Evolutionary conservation across 495 filamentous ascomycete species (phyloP), one percentile per base, ranked within the genome.

Genomic region (Aspergillus cristatus): DNA sequence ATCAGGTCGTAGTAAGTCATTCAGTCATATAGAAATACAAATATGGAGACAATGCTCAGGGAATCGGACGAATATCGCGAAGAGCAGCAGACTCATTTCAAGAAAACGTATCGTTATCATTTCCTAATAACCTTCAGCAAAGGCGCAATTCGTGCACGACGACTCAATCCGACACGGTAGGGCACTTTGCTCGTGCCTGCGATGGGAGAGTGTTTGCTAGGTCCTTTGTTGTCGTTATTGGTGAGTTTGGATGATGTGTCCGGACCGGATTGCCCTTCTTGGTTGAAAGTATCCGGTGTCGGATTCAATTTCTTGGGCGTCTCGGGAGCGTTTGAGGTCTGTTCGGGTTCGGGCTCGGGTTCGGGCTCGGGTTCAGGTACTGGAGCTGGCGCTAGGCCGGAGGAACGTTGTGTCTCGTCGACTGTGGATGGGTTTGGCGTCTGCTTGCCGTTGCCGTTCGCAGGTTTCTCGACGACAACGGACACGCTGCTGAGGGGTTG

Each of bases 151-250:
- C 76, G 61, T 17, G 73, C 72, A 43, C 72, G 54, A 38, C 74
- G 78, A 57, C 79, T 84, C 28, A 86, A 52, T 3, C 82, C 82
- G 22, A 86, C 80, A 3, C 81, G 65, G 33, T 76, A 79, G 1
- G 71, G 61, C 5, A 77, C 73, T 38, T 75, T 79, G 30, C 65
- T 60, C 17, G 68, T 72, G 22, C 57, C 68, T 2, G 56, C 51
- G 16, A 79, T 62, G 1, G 77, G 74, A 32, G 65, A 72, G 32
- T 71, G 67, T 38, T 63, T 65, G 2, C 44, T 36, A 14, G 61
- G 57, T 7, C 58, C 58, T 20, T 58, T 62, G 11, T 28, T 22
- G 3, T 31, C 10, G 14, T 14, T 1, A 16, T 1, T 3, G 24
- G 17, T 8, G 13, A 12, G 7, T 16, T 22, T 14, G 22, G 33